Percentiles rank a stretch among this genome's conserved stretches.
These are phyloP conservation scores for Pythium aristosporum DNA, from an alignment of 352 stramenopile genomes.

Conservation along the genomic window DNA sequence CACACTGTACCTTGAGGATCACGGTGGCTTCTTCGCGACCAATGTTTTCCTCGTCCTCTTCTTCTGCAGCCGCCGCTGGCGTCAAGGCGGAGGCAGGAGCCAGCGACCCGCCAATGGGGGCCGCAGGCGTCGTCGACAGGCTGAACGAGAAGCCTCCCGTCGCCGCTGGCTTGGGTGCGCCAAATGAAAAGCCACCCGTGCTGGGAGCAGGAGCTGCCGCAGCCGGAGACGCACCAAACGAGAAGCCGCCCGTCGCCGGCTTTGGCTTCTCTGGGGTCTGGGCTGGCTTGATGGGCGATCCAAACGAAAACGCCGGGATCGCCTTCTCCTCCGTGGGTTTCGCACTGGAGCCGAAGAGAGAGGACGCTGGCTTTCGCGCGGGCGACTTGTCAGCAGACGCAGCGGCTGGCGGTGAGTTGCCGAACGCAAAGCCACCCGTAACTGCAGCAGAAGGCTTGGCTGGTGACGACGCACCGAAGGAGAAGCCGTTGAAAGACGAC, in stretches of 20 bases:
- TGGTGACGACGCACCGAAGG: conserved; percentile 30
- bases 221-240: conserved; percentile 4
- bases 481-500: conserved; percentile 21
- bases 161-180: conserved; percentile 20
- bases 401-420: not conserved
- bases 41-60: conserved; percentile 81
- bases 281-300: conserved; percentile 4
- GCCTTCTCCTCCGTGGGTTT: conserved; percentile 34
- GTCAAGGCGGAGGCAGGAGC: conserved; percentile 8
- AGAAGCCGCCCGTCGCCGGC: conserved; percentile 28
- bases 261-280: conserved; percentile 4
- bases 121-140: conserved; percentile 20
- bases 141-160: conserved; percentile 38
- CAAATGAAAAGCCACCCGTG: conserved; percentile 44
- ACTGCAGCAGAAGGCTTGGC: conserved; percentile 5
- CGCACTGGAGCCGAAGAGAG: conserved; percentile 19
- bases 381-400: conserved; percentile 7
- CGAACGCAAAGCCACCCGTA: conserved; percentile 5
- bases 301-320: conserved; percentile 36
- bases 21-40: conserved; percentile 83
- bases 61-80: conserved; percentile 18
- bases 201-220: not conserved
- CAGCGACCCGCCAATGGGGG: conserved; percentile 15
- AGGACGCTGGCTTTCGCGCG: conserved; percentile 7
- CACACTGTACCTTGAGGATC: conserved; percentile 72